Conservation (phyloP, 345 rosid species). For the Litchi chinensis region DNA sequence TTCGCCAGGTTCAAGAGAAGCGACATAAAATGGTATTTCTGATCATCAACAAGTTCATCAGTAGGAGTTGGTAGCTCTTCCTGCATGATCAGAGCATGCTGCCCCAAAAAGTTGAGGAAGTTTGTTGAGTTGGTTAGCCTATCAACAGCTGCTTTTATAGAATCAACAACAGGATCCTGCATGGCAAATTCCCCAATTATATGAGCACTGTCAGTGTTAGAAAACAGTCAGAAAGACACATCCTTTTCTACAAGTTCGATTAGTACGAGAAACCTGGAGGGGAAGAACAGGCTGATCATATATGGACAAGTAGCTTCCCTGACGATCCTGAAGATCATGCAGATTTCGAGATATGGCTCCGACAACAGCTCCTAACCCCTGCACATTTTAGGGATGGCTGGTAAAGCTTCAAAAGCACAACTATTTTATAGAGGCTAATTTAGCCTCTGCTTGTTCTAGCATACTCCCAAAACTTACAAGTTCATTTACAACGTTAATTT, state of each 20-base stretch:
- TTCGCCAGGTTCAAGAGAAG: constrained; percentile 81
- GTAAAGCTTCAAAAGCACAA: constrained; percentile 19
- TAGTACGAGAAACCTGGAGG: constrained; percentile 57
- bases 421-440: background rate
- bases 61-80: constrained; percentile 83
- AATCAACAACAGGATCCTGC: constrained; percentile 89
- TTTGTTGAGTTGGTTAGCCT: constrained; percentile 82
- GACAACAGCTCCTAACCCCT: constrained; percentile 98
- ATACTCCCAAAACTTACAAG: constrained; percentile 1
- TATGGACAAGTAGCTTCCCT: constrained; percentile 92
- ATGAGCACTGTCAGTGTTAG: background rate
- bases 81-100: constrained; percentile 96
- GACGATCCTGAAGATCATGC: constrained; percentile 93
- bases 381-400: constrained; percentile 22
- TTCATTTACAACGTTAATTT: background rate
- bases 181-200: constrained; percentile 15
- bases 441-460: background rate
- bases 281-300: constrained; percentile 91
- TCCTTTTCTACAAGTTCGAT: constrained; percentile 6
- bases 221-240: background rate
- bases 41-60: constrained; percentile 71
- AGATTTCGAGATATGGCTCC: constrained; percentile 99
- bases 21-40: constrained; percentile 83
- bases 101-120: constrained; percentile 85
- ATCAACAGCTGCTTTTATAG: constrained; percentile 83